These are phyloP conservation scores for Huntiella savannae DNA, from an alignment of 2,329 filamentous ascomycete genomes.

Conservation along the genomic window DNA sequence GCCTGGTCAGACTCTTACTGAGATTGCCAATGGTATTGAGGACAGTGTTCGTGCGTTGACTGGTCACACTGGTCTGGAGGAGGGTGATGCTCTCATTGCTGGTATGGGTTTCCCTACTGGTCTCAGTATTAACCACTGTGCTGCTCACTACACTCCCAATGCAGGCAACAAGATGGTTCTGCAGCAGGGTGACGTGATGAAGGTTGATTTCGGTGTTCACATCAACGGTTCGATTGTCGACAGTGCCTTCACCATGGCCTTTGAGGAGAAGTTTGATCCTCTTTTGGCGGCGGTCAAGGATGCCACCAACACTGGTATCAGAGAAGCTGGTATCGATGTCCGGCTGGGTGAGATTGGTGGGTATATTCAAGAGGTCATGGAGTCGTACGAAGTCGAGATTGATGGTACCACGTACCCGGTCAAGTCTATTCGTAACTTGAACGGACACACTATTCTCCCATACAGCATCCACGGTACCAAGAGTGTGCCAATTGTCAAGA, in stretches of 20 bases:
- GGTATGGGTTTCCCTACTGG: conserved; percentile 69
- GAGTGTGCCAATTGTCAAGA: conserved; percentile 64
- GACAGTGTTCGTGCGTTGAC: conserved; percentile 52
- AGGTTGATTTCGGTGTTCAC: conserved; percentile 68
- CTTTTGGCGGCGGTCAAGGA: conserved; percentile 54
- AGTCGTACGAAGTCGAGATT: conserved; percentile 56
- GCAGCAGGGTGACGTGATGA: conserved; percentile 57
- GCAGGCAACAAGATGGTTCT: conserved; percentile 61
- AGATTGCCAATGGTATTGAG: conserved; percentile 68
- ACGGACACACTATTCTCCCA: conserved; percentile 57
- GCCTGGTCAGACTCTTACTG: conserved; percentile 53
- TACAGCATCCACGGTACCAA: conserved; percentile 65
- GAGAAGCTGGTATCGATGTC: conserved; percentile 63
- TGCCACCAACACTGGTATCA: conserved; percentile 69
- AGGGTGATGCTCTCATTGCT: conserved; percentile 53
- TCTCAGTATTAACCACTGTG: conserved; percentile 58
- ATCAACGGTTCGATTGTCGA: conserved; percentile 66
- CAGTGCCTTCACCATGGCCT: conserved; percentile 62
- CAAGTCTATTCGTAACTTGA: conserved; percentile 54
- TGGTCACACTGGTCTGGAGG: conserved; percentile 50
- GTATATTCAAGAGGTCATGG: conserved; percentile 57
- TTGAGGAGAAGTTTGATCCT: conserved; percentile 56
- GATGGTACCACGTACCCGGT: conserved; percentile 48
- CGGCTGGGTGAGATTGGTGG: conserved; percentile 55
- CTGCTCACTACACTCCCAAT: conserved; percentile 64